phyloP scores from a whole-genome alignment of 257 asterid genomes.

The Primulina tabacum region DNA sequence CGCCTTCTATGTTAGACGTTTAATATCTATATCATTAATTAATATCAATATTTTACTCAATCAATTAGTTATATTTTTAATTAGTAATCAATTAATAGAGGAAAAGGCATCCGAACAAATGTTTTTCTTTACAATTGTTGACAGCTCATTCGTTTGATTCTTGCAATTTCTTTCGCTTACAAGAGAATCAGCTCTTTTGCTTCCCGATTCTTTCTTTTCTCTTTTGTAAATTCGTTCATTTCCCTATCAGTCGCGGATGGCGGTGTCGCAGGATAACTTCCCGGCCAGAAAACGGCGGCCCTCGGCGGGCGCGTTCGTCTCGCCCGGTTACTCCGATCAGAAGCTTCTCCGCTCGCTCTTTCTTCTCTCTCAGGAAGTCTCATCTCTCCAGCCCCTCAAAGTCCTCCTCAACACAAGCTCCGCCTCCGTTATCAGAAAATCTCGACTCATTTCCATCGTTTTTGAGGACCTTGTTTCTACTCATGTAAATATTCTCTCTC shows the following conservation, averaged over 20 bases:
- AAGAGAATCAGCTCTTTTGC: constrained; percentile 19
- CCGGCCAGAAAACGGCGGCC: constrained; percentile 73
- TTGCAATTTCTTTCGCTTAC: constrained; percentile 34
- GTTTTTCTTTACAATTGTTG: constrained; percentile 20
- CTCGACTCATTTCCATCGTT: constrained; percentile 53
- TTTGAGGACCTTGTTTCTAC: constrained; percentile 61
- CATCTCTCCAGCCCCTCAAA: constrained; percentile 43
- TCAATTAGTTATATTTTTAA: too few relatives aligned
- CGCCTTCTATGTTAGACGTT: too few relatives aligned
- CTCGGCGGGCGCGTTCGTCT: constrained; percentile 51
- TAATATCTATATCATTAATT: too few relatives aligned
- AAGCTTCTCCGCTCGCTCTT: constrained; percentile 60
- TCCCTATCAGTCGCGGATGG: too few relatives aligned
- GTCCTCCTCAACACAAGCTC: constrained; percentile 48
- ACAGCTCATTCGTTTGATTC: constrained; percentile 55
- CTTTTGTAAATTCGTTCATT: too few relatives aligned
- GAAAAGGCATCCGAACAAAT: constrained; percentile 29
- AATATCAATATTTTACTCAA: too few relatives aligned
- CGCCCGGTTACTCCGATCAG: constrained; percentile 53
- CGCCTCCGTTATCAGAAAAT: constrained; percentile 53
- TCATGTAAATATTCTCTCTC: constrained; percentile 42
- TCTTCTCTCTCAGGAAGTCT: constrained; percentile 56
- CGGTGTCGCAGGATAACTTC: constrained; percentile 41
- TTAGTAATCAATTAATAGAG: too few relatives aligned
- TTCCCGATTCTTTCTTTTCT: background rate